Percentiles rank a stretch among this genome's conserved stretches.
These are phyloP conservation scores for Cardiospermum halicacabum DNA, from an alignment of 345 rosid genomes.

Conservation along the genomic window DNA sequence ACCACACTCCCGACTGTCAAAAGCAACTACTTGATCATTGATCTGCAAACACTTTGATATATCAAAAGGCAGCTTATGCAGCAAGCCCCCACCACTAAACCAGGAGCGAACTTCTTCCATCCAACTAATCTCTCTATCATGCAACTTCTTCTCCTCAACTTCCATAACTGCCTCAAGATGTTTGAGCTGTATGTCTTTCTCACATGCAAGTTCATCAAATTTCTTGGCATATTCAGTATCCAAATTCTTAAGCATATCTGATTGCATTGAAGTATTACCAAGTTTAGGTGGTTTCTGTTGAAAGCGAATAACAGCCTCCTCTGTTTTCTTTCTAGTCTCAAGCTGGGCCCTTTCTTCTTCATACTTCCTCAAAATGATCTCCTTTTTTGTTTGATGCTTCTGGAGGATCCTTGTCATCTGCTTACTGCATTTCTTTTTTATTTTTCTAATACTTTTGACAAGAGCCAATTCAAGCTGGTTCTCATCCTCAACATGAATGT, in stretches of 20 bases:
- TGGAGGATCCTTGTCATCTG: conserved; percentile 36
- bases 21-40: conserved; percentile 3
- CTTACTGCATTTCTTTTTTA: conserved; percentile 47
- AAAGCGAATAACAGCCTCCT: conserved; percentile 47
- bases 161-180: conserved; percentile 36
- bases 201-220: conserved; percentile 34
- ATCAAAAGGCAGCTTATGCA: conserved; percentile 16
- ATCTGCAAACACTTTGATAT: conserved; percentile 13
- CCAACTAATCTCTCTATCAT: conserved; percentile 41
- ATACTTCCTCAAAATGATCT: conserved; percentile 30
- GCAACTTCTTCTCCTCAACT: conserved; percentile 37
- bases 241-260: conserved; percentile 40
- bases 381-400: conserved; percentile 42
- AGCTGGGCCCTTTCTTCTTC: conserved; percentile 43
- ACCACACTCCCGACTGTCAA: conserved; percentile 2
- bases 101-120: conserved; percentile 43
- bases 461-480: conserved; percentile 29
- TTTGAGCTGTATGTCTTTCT: conserved; percentile 32
- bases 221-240: conserved; percentile 40
- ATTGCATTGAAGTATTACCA: conserved; percentile 28
- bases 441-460: conserved; percentile 36
- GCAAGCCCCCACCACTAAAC: conserved; percentile 36
- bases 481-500: conserved; percentile 18
- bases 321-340: conserved; percentile 37
- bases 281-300: too few relatives aligned